A percentile compares a stretch with the other conserved stretches of the same genome.
phyloP scores from a whole-genome alignment of 306 rosid species.

The Lupinus albus region DNA sequence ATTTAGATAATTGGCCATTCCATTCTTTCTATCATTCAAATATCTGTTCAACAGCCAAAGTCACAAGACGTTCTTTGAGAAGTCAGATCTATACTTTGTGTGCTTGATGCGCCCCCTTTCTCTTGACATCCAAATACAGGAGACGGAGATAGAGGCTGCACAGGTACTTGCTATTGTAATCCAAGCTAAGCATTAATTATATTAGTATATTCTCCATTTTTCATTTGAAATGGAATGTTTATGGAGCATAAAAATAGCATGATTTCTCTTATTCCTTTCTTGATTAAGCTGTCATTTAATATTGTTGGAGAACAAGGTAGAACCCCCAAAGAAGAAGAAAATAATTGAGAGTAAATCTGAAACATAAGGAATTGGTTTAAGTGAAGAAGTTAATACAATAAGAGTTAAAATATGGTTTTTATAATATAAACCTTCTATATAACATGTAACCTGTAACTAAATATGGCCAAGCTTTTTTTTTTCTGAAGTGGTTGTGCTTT shows the following conservation, averaged over 20 bases:
- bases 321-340: too few species aligned
- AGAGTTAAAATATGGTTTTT: too few species aligned
- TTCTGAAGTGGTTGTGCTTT: slow-evolving; percentile 3
- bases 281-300: neutral
- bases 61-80: slow-evolving; percentile 73
- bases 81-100: slow-evolving; percentile 78
- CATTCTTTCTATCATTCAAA: slow-evolving; percentile 28
- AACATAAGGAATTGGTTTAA: too few species aligned
- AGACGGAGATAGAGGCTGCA: slow-evolving; percentile 76
- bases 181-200: slow-evolving; percentile 7
- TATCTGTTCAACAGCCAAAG: slow-evolving; percentile 61
- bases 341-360: too few species aligned
- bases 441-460: too few species aligned
- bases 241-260: slow-evolving; percentile 24
- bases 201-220: neutral
- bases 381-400: too few species aligned
- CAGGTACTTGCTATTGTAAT: slow-evolving; percentile 48
- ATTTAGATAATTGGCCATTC: slow-evolving; percentile 22
- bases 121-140: slow-evolving; percentile 67
- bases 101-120: slow-evolving; percentile 77
- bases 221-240: slow-evolving; percentile 16
- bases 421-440: too few species aligned
- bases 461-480: neutral
- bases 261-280: slow-evolving; percentile 14
- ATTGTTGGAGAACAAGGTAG: too few species aligned